These are phyloP conservation scores for Handroanthus guayacan DNA, from an alignment of 257 asterid genomes.

Conservation along the genomic window DNA sequence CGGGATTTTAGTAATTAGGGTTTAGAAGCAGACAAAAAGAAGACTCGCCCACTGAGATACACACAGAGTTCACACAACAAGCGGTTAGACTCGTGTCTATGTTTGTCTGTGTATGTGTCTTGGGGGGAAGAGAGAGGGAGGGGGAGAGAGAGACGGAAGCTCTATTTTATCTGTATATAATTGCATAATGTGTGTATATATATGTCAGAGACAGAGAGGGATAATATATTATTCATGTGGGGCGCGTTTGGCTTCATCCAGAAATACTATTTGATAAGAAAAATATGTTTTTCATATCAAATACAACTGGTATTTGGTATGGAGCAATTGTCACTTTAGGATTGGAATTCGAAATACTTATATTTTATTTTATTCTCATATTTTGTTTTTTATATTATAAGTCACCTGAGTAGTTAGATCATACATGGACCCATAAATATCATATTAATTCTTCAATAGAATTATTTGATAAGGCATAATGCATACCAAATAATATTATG, in stretches of 20 bases:
- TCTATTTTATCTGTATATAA: slow-evolving; percentile 8
- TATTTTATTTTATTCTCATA: background rate
- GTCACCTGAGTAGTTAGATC: background rate
- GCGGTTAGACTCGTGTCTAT: slow-evolving; percentile 38
- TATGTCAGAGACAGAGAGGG: background rate
- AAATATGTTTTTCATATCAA: background rate
- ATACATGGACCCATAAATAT: background rate
- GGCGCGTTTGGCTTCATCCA: slow-evolving; percentile 30
- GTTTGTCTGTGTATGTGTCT: slow-evolving; percentile 30
- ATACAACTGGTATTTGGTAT: background rate
- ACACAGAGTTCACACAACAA: slow-evolving; percentile 35
- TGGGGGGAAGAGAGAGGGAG: background rate
- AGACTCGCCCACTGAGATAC: slow-evolving; percentile 38
- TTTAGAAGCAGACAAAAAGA: slow-evolving; percentile 46
- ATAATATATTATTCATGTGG: background rate
- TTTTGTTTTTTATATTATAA: background rate
- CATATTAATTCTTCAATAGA: background rate
- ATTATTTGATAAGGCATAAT: background rate
- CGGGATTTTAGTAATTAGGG: slow-evolving; percentile 40
- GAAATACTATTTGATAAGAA: background rate
- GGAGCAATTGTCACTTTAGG: background rate
- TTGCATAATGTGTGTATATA: background rate
- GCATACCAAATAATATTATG: background rate
- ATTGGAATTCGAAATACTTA: background rate
- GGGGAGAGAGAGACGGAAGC: slow-evolving; percentile 25